Conservation (phyloP, 2,329 filamentous ascomycete genomes). For the Coniochaeta sp. region DNA sequence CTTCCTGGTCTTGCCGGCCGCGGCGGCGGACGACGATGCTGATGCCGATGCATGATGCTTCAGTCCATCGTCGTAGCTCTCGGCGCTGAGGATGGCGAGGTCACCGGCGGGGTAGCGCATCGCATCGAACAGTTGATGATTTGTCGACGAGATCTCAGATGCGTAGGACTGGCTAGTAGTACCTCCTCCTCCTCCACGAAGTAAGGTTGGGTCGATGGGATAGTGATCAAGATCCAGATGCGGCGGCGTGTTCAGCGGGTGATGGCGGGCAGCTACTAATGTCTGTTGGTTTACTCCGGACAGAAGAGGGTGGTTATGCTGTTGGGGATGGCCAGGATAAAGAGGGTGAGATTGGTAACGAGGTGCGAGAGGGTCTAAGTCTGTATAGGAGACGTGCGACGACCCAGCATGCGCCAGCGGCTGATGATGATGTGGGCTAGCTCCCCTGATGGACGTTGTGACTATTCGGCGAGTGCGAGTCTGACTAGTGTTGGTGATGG, state of each 20-base stretch:
- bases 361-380: not conserved
- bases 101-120: constrained; percentile 25
- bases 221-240: not conserved
- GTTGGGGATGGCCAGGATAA: too few species aligned
- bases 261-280: not conserved
- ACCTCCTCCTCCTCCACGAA: too few species aligned
- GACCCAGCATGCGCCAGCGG: too few species aligned
- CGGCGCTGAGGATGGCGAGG: constrained; percentile 38
- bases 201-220: not conserved
- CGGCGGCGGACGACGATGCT: too few species aligned
- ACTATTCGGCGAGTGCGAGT: too few species aligned
- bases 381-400: too few species aligned
- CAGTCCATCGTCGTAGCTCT: constrained; percentile 33
- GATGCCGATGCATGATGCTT: not conserved
- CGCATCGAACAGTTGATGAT: not conserved
- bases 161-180: not conserved
- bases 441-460: too few species aligned
- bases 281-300: not conserved
- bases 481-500: too few species aligned
- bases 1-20: constrained; percentile 3
- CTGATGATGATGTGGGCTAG: too few species aligned
- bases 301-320: too few species aligned
- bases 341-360: not conserved
- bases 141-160: not conserved
- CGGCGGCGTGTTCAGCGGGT: too few species aligned